phyloP scores from a whole-genome alignment of 225 moss, liverwort and hornwort genomes.

The Physcomitrium patens region DNA sequence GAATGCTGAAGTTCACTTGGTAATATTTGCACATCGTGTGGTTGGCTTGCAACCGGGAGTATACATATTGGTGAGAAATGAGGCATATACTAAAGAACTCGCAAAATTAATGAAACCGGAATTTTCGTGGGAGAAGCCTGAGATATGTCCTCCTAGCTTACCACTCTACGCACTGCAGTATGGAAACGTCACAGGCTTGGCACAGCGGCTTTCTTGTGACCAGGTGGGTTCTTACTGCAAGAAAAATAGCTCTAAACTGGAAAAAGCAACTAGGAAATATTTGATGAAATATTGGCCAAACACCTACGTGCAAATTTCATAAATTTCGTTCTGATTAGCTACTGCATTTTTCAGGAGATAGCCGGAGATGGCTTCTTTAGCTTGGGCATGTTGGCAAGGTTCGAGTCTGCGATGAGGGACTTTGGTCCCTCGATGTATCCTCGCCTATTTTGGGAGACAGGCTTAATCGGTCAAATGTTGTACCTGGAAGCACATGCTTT shows the following conservation, averaged over 20 bases:
- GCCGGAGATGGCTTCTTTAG: constrained; percentile 86
- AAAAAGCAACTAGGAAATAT: neutral
- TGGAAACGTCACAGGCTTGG: constrained; percentile 58
- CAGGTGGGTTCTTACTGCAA: constrained; percentile 50
- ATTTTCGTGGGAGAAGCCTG: constrained; percentile 73
- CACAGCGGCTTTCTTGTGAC: constrained; percentile 70
- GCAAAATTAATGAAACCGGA: constrained; percentile 49
- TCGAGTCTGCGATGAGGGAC: constrained; percentile 66
- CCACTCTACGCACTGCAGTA: constrained; percentile 68
- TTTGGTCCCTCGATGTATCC: constrained; percentile 76
- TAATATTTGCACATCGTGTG: constrained; percentile 79
- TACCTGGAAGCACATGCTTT: constrained; percentile 87
- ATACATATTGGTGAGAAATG: constrained; percentile 73
- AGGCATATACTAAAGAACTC: constrained; percentile 54
- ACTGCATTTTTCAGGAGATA: constrained; percentile 62
- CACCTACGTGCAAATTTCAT: no score
- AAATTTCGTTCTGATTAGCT: neutral
- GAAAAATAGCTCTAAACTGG: neutral
- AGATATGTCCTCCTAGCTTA: constrained; percentile 47
- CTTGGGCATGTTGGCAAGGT: constrained; percentile 85
- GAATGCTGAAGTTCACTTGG: constrained; percentile 76
- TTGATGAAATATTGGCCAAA: no score
- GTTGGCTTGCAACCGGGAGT: constrained; percentile 66
- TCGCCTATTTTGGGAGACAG: constrained; percentile 87
- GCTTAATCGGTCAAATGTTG: constrained; percentile 77